Evolutionary conservation across 257 asterid species (phyloP).

Genomic region (Solanum ossicruentum): DNA sequence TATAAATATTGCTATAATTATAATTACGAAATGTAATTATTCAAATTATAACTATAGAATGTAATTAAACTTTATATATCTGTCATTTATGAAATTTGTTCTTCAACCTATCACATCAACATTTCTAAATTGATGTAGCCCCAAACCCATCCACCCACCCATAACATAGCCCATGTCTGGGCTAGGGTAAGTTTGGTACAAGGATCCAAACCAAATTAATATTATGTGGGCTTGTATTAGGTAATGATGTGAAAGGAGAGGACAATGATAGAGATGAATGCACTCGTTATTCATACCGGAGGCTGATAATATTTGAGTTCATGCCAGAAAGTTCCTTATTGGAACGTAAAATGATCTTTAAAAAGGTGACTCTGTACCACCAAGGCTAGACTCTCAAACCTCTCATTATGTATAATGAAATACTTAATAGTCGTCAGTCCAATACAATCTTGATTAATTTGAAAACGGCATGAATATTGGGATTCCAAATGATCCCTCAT

Average conservation of each 20-base stretch:
- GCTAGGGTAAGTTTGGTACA: background rate
- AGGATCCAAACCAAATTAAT: background rate
- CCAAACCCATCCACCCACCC: background rate
- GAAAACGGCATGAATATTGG: background rate
- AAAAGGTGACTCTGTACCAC: background rate
- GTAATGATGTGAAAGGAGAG: background rate
- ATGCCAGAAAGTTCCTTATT: background rate
- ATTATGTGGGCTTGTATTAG: background rate
- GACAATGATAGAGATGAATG: background rate
- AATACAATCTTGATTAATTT: background rate
- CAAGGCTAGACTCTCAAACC: background rate
- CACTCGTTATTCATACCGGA: background rate
- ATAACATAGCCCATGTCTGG: background rate
- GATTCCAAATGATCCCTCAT: background rate
- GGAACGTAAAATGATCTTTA: background rate
- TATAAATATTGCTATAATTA: no score
- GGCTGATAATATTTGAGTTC: accelerated
- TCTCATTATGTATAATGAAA: background rate
- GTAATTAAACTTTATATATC: no score
- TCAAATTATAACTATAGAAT: no score
- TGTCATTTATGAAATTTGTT: no score
- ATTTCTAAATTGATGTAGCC: background rate
- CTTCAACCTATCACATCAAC: background rate
- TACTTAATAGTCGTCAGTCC: background rate
- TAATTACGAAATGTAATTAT: no score